Evolutionary conservation across 176 grass and related monocot species (phyloP).

Genomic region (Paspalum vaginatum): DNA sequence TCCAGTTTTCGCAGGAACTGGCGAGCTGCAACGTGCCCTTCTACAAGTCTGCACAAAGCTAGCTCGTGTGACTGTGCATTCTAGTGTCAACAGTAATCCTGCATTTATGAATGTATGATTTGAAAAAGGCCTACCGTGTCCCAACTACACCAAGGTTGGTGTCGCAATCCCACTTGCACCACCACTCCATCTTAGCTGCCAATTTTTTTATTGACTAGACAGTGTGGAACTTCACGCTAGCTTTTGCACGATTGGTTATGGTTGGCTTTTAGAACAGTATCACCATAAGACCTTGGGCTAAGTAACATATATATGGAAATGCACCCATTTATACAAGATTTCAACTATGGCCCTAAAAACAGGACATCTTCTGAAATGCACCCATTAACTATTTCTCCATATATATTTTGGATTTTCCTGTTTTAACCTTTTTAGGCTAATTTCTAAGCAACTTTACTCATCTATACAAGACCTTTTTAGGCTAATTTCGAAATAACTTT

Average conservation of each 20-base stretch:
- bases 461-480: neutral
- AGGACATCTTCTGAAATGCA: neutral
- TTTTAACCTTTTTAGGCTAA: neutral
- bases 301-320: neutral
- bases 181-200: neutral
- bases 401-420: neutral
- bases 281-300: neutral
- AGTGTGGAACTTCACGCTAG: neutral
- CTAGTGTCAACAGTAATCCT: too few species aligned
- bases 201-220: neutral
- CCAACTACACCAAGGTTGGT: neutral
- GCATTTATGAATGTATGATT: neutral
- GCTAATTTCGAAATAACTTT: neutral
- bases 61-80: too few species aligned
- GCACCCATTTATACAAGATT: neutral
- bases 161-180: neutral
- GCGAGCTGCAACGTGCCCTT: too few species aligned
- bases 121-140: neutral
- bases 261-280: neutral
- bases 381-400: neutral
- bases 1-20: too few species aligned
- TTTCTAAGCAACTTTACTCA: neutral
- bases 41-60: too few species aligned
- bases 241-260: neutral
- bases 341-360: neutral